These are phyloP conservation scores for Lachnellula hyalina DNA, from an alignment of 2,329 filamentous ascomycete genomes.

Conservation along the genomic window DNA sequence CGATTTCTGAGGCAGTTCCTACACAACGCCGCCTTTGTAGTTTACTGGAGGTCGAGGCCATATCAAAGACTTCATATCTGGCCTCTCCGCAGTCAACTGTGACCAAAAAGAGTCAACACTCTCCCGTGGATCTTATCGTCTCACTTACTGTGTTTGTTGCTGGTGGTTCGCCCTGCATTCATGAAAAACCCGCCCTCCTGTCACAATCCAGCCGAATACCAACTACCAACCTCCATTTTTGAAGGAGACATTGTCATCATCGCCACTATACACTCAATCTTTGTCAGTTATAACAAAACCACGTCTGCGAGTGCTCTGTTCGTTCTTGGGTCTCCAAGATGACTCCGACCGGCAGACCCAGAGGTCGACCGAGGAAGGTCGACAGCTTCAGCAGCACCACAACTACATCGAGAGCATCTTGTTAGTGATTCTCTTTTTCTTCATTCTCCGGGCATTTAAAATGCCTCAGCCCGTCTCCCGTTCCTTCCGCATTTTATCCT, in stretches of 20 bases:
- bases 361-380: conserved; percentile 22
- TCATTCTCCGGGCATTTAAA: neutral
- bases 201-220: neutral
- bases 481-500: neutral
- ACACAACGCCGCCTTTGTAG: no score
- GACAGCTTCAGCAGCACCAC: conserved; percentile 11
- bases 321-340: conserved; percentile 8
- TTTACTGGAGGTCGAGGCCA: no score
- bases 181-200: neutral
- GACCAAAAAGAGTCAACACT: neutral
- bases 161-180: neutral
- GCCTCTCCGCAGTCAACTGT: neutral
- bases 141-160: neutral
- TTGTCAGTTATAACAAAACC: no score
- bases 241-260: neutral
- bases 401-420: conserved; percentile 20
- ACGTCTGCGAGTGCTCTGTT: neutral
- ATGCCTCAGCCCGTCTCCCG: neutral
- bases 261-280: no score
- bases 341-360: conserved; percentile 13
- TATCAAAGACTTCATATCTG: no score
- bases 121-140: neutral
- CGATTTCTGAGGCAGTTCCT: no score
- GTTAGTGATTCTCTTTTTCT: conserved; percentile 15
- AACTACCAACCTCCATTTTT: neutral